Evolutionary conservation across 1,284 basidiomycete genomes (phyloP), one percentile per base, ranked within the genome.

Genomic region (Chiua sp.): DNA sequence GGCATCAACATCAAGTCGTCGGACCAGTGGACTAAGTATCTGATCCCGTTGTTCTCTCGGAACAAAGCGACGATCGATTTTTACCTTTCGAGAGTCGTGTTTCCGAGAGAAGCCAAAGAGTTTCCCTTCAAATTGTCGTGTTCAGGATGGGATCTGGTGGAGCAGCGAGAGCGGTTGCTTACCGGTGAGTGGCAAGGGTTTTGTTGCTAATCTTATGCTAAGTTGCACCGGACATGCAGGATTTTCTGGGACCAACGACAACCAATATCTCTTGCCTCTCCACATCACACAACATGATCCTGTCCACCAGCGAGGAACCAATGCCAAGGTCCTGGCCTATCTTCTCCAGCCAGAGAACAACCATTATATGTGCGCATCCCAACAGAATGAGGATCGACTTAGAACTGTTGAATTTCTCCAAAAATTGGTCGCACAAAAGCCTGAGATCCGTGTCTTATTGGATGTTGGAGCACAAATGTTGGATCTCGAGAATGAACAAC

Each of bases 381-480:
- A 59, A 1, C 32, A 42, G 7, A 48, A 68, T 5, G 74, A 71
- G 2, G 64, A 68, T 8, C 66, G 65, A 16, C 63, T 69, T 10
- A 72, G 69, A 1, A 74, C 77, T 0, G 32, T n/a, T 1, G 67
- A 74, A 32, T 75, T 83, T 59, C 57, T 86, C 1, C 16, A 72
- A 0, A 58, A 71, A 10, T 20, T 85, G 2, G 69, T 73, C 2
- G 7, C 54, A 1, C 75, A 81, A 58, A 44, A 59, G 0, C 78
- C 77, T 1, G 65, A 74, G 18, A 75, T 83, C 23, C 75, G 72
- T 12, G 81, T 85, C 2, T 63, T 85, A n/a, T 68, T 87, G 20
- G 84, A 86, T 46, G 81, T 86, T 16, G 84, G 85, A 1, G 84
- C 85, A 1, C 85, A 86, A 60, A 82, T 86, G 71, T 69, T 87